Conservation (phyloP, 1,139 yeast genomes). For the Yamadazyma blattariae region DNA sequence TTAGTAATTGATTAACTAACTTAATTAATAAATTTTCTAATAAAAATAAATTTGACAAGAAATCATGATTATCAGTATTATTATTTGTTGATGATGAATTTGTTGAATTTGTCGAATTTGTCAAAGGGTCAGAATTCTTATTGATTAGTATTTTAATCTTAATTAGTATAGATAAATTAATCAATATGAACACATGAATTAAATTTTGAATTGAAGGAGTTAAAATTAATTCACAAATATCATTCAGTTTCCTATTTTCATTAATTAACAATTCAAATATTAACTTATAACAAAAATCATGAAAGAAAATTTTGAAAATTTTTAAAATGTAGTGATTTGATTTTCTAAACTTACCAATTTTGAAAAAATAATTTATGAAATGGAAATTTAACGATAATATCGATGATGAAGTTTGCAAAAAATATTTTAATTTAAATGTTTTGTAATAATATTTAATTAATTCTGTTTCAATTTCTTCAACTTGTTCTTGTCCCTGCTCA, state of each 20-base stretch:
- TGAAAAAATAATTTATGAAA: conserved; percentile 8
- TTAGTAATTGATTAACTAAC: conserved; percentile 2
- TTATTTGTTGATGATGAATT: background rate
- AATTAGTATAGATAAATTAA: conserved; percentile 19
- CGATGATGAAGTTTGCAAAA: conserved; percentile 6
- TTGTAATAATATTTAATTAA: conserved; percentile 6
- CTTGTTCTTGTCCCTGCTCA: background rate
- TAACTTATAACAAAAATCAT: conserved; percentile 4
- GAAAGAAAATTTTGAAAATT: conserved; percentile 5
- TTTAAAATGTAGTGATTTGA: conserved; percentile 4
- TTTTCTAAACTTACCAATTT: background rate
- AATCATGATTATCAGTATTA: no score
- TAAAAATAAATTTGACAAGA: background rate
- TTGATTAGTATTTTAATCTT: conserved; percentile 5
- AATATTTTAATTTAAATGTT: conserved; percentile 7
- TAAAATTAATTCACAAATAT: conserved; percentile 25
- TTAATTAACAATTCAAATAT: conserved; percentile 7
- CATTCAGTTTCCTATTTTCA: conserved; percentile 21
- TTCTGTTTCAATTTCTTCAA: background rate
- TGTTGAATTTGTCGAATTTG: background rate
- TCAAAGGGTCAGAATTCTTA: no score
- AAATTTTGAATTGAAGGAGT: conserved; percentile 30
- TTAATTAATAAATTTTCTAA: conserved; percentile 5
- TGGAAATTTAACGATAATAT: conserved; percentile 10
- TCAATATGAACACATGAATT: conserved; percentile 26